Conservation (phyloP, 345 rosid species). For the Garcia nutans region DNA sequence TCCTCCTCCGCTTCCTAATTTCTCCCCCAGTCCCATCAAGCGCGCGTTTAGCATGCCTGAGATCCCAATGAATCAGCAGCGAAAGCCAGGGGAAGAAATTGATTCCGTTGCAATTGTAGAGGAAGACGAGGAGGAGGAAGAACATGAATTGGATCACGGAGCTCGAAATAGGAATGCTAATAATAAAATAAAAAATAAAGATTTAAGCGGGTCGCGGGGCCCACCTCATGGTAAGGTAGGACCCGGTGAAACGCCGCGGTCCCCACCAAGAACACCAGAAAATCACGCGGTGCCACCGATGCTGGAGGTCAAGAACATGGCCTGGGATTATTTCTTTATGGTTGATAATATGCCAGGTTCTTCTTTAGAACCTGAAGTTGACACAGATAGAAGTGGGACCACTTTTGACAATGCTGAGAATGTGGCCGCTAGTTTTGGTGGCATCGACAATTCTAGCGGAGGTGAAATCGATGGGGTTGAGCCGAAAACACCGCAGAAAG, state of each 20-base stretch:
- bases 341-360: constrained; percentile 61
- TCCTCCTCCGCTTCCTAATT: constrained; percentile 78
- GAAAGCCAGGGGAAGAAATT: constrained; percentile 19
- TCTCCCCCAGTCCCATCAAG: constrained; percentile 78
- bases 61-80: constrained; percentile 33
- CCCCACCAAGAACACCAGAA: constrained; percentile 35
- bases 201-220: constrained; percentile 24
- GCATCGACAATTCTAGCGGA: not conserved
- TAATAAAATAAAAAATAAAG: constrained; percentile 23
- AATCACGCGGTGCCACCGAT: constrained; percentile 41
- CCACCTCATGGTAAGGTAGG: constrained; percentile 31
- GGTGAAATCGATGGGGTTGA: constrained; percentile 31
- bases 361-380: constrained; percentile 46
- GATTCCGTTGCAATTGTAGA: constrained; percentile 47
- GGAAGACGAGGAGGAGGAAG: constrained; percentile 43
- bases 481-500: constrained; percentile 63
- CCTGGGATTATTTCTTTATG: constrained; percentile 41
- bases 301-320: constrained; percentile 36
- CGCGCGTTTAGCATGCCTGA: constrained; percentile 70
- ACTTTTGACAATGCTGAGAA: constrained; percentile 16
- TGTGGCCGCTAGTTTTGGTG: constrained; percentile 13
- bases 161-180: constrained; percentile 20
- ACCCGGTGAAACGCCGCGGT: constrained; percentile 31
- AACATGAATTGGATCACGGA: constrained; percentile 39
- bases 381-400: constrained; percentile 4